Base-by-base conservation (phyloP, 495 filamentous ascomycete species). In the Podospora sp. region DNA sequence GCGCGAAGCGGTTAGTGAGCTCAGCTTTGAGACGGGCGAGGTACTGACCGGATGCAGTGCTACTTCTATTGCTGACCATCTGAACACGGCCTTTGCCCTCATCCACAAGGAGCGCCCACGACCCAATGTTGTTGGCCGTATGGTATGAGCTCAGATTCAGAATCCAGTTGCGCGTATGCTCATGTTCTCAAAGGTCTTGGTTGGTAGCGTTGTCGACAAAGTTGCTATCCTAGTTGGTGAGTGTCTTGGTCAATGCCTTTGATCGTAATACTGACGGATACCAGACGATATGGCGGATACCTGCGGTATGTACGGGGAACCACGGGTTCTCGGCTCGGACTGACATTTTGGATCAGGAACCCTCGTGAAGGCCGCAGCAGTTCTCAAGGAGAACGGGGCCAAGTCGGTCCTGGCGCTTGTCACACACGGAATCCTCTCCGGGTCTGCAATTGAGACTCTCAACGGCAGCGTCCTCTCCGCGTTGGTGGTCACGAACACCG, bases 81-180 rank as follows among this genome's bases (percentile, higher is more conserved):
- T 99, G 56, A 93, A 97, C 74, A 88, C 94, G 62, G 91, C 91
- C 69, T 99, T 99, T 79, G 95, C 95, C n/a, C 88, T 99, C 35
- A 99, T 99, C 75, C 95, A 98, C 87, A 98, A 98, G 81, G 94
- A 98, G 80, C 93, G 95, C 62, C 90, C 94, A 0, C 87, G 93
- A 24, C 94, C 95, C 62, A 97, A 97, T 76, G 95, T 97, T 78
- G 94, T 98, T 68, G 92, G 91, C 22, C 91, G 91, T 72, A 99
- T 99, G 95, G 93, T 96, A 24, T 86, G 93, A 26, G 88, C 9
- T 89, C 63, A 88, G 87, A 50, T 86, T 87, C 67, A 85, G 90
- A 36, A 79, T 80, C 55, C 85, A 35, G 82, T 77, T 84, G 70
- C 80, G 6, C 0, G 2, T 22, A 22, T 62, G 33, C 62, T 65